phyloP scores from a whole-genome alignment of 768 basidiomycete species.

The Auriscalpium microsporum region DNA sequence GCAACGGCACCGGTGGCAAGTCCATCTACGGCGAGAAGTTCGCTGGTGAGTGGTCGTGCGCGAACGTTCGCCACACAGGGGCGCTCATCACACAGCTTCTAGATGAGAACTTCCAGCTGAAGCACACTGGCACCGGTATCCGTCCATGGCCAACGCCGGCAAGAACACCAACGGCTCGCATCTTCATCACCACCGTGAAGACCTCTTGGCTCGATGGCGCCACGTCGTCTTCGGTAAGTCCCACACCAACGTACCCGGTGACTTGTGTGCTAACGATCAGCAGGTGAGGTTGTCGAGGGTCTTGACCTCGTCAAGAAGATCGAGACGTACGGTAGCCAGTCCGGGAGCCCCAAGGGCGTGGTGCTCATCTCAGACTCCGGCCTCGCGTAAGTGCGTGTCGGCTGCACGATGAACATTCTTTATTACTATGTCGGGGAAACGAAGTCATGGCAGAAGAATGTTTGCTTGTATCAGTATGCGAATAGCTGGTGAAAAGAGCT shows the following conservation, averaged over 20 bases:
- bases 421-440: not conserved
- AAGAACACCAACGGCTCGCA: constrained; percentile 78
- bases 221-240: constrained; percentile 78
- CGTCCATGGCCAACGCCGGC: constrained; percentile 76
- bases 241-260: not conserved
- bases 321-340: constrained; percentile 30
- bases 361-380: constrained; percentile 54
- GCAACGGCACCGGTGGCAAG: constrained; percentile 68
- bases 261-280: not conserved
- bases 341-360: constrained; percentile 33
- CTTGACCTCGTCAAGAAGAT: constrained; percentile 43
- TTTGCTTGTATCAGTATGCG: constrained; percentile 5
- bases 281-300: constrained; percentile 62
- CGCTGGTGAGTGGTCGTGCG: constrained; percentile 32
- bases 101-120: constrained; percentile 81
- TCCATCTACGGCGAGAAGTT: constrained; percentile 71
- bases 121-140: constrained; percentile 62
- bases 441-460: not conserved
- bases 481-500: not conserved
- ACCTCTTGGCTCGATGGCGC: constrained; percentile 76
- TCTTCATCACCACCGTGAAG: constrained; percentile 82
- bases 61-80: not conserved
- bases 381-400: constrained; percentile 24
- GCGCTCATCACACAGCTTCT: constrained; percentile 6
- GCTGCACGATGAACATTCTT: not conserved